phyloP scores from a whole-genome alignment of 106 monocot species.

The Amphibolis antarctica region DNA sequence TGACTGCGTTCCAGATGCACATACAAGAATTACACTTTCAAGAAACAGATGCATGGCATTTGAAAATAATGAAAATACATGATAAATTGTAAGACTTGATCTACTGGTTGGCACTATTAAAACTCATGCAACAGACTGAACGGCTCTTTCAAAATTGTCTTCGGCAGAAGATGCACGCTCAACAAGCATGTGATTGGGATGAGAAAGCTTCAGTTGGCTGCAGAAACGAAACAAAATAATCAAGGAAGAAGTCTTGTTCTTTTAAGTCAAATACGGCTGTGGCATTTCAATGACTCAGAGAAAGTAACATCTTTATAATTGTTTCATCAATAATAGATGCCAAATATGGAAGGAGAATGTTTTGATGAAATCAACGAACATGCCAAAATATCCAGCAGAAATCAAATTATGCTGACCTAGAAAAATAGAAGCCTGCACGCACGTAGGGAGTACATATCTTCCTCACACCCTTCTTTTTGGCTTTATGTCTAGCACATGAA shows the following conservation, averaged over 20 bases:
- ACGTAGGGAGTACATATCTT: too few relatives aligned
- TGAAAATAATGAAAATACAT: neutral
- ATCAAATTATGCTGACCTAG: too few relatives aligned
- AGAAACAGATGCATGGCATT: neutral
- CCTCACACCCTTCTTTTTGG: too few relatives aligned
- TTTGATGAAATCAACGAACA: too few relatives aligned
- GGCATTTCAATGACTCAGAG: too few relatives aligned
- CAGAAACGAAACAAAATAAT: conserved; percentile 7
- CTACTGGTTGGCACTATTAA: neutral
- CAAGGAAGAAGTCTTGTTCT: neutral
- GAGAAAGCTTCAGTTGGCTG: conserved; percentile 81
- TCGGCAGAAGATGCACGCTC: conserved; percentile 54
- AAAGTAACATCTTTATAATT: too few relatives aligned
- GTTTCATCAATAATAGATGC: too few relatives aligned
- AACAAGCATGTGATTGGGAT: conserved; percentile 62
- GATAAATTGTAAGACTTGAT: neutral
- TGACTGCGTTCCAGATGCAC: neutral
- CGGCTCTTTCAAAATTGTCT: conserved; percentile 72
- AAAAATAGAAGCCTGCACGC: too few relatives aligned
- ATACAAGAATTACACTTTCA: neutral
- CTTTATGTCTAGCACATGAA: too few relatives aligned
- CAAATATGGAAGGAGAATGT: too few relatives aligned
- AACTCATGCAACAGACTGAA: conserved; percentile 44
- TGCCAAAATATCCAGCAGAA: too few relatives aligned
- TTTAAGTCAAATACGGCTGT: too few relatives aligned